Evolutionary conservation across 2,329 filamentous ascomycete species (phyloP).

Genomic region (Monilinia fructigena): DNA sequence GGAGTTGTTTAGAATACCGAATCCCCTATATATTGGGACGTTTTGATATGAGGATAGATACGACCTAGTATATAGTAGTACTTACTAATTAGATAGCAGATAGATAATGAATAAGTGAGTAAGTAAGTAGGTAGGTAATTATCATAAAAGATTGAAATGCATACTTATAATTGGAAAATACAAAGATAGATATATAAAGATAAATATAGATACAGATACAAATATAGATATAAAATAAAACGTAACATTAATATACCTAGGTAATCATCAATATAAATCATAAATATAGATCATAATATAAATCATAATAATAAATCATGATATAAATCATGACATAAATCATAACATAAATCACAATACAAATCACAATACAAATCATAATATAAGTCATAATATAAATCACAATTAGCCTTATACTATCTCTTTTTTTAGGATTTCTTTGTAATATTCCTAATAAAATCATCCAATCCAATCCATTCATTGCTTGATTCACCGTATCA

Average conservation of each 20-base stretch:
- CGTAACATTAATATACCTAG: no score
- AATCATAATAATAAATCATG: neutral
- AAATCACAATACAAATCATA: neutral
- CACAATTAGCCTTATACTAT: no score
- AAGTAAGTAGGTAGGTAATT: no score
- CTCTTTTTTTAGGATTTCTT: no score
- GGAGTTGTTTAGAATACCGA: neutral
- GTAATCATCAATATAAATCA: no score
- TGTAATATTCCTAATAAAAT: neutral
- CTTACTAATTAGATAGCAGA: neutral
- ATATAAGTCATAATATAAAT: no score
- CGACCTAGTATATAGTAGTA: neutral
- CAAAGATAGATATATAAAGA: neutral
- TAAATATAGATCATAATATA: no score
- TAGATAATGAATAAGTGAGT: neutral
- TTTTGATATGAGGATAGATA: neutral
- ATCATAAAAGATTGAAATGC: no score
- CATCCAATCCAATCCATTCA: neutral
- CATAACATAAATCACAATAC: neutral
- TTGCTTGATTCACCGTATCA: slow-evolving; percentile 12
- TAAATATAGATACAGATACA: no score
- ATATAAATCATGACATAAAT: no score
- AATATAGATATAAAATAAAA: no score
- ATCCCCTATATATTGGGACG: neutral
- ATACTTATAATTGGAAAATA: neutral